These are phyloP conservation scores for Silene vulgaris DNA, from an alignment of 179 eudicot species.

Conservation along the genomic window DNA sequence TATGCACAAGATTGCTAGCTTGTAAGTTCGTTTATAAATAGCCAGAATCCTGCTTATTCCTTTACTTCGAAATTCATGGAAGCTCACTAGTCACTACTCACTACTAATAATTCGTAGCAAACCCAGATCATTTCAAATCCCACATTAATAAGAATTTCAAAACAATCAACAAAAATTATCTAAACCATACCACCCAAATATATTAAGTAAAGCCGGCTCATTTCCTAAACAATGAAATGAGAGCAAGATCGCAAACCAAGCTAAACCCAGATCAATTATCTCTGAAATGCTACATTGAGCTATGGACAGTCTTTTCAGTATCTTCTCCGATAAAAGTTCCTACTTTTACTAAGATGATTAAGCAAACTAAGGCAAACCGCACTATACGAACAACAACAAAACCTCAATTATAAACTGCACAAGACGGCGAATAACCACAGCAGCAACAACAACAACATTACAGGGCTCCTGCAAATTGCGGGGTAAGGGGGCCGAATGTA, in stretches of 20 bases:
- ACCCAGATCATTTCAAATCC: background rate
- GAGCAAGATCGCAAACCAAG: background rate
- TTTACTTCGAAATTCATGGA: background rate
- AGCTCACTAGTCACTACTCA: background rate
- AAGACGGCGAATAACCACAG: background rate
- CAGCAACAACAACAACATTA: too few species aligned
- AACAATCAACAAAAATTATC: background rate
- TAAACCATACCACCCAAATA: background rate
- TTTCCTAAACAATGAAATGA: background rate
- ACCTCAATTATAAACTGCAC: too few species aligned
- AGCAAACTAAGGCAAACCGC: background rate
- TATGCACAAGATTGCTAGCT: background rate
- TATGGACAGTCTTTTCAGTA: too few species aligned
- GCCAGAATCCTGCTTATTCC: background rate
- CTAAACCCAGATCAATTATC: conserved; percentile 3
- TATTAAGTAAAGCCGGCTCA: background rate
- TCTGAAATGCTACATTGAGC: background rate
- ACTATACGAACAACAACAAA: too few species aligned
- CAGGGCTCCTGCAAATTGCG: too few species aligned
- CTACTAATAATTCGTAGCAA: background rate
- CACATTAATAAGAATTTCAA: background rate
- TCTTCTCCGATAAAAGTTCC: too few species aligned
- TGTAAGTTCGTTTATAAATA: background rate
- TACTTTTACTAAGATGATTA: background rate
- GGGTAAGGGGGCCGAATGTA: too few species aligned